Evolutionary conservation across 106 monocot species (phyloP).

Genomic region (Dioscorea zingiberensis): DNA sequence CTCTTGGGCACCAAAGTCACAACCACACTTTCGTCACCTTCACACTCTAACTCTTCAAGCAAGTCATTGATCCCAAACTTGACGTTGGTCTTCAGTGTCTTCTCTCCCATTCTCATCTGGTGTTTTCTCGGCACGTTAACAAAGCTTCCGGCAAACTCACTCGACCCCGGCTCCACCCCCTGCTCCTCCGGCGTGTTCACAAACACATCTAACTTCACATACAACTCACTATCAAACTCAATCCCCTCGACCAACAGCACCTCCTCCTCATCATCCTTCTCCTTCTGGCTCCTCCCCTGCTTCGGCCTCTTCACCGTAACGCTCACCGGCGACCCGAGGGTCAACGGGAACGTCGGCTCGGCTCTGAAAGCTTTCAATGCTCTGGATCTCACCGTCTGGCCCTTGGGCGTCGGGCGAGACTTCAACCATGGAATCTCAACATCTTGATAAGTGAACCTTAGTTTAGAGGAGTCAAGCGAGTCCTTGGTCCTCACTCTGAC

Average conservation of each 20-base stretch:
- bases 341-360: not conserved
- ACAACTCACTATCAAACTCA: not conserved
- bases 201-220: not conserved
- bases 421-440: conserved; percentile 6
- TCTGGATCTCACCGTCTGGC: too few relatives aligned
- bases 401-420: not conserved
- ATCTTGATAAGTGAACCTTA: conserved; percentile 2
- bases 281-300: not conserved
- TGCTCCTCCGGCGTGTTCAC: not conserved
- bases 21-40: conserved; percentile 28
- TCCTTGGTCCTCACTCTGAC: not conserved
- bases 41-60: conserved; percentile 33
- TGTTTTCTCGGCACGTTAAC: conserved; percentile 9
- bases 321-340: not conserved
- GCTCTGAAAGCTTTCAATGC: not conserved
- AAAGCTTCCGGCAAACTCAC: conserved; percentile 7
- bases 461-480: not conserved
- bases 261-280: conserved; percentile 4
- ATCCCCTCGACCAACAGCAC: conserved; percentile 3
- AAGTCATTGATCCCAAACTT: conserved; percentile 38
- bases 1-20: conserved; percentile 36
- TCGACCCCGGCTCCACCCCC: not conserved
- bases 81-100: not conserved
- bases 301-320: not conserved
- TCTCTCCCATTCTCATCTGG: not conserved